Percentiles rank a stretch among this genome's conserved stretches.
Conservation (phyloP, 192 early-diverging fungal genomes). For the Backusella westeae region DNA sequence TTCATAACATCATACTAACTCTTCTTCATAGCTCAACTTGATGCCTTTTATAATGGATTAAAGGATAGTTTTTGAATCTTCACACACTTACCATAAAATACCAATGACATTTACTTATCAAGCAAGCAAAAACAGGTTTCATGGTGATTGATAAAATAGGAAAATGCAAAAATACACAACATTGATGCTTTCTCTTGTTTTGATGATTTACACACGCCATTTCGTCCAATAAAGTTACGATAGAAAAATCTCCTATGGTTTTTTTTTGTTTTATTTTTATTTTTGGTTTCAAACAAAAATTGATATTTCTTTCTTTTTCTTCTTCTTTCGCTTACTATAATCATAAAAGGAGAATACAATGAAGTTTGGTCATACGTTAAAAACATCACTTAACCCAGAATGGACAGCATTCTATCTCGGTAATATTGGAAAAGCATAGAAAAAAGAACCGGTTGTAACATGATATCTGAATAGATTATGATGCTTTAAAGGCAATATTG, state of each 20-base stretch:
- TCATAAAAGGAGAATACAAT: constrained; percentile 39
- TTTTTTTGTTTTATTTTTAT: not conserved
- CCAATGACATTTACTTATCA: too few species aligned
- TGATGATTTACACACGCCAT: too few species aligned
- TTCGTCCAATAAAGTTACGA: not conserved
- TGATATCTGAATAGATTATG: constrained; percentile 48
- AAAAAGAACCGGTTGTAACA: not conserved
- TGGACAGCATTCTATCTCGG: constrained; percentile 85
- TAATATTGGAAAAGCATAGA: not conserved
- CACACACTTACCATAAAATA: too few species aligned
- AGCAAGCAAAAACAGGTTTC: too few species aligned
- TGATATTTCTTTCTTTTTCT: not conserved
- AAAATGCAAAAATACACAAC: too few species aligned
- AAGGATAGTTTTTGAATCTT: too few species aligned
- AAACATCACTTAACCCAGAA: constrained; percentile 74
- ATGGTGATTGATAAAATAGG: too few species aligned
- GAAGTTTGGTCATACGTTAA: constrained; percentile 91
- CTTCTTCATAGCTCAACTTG: too few species aligned
- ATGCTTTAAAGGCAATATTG: constrained; percentile 82
- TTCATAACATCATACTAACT: too few species aligned
- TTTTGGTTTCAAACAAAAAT: not conserved
- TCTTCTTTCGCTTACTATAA: not conserved
- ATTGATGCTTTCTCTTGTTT: too few species aligned
- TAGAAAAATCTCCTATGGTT: not conserved
- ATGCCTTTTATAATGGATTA: too few species aligned